phyloP scores from a whole-genome alignment of 306 rosid species.

The Quercus ilex region DNA sequence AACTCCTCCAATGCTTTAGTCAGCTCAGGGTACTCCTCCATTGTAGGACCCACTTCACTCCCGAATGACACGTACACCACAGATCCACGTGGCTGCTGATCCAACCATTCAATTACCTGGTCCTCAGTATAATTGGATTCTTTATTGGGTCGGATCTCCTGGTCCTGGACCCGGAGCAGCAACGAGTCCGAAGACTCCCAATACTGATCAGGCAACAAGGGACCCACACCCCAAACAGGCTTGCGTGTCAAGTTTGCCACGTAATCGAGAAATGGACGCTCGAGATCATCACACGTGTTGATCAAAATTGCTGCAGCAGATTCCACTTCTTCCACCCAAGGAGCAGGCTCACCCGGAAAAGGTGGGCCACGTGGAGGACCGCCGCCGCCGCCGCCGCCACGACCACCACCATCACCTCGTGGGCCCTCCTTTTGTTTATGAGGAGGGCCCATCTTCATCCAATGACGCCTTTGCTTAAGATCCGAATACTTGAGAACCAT shows the following conservation, averaged over 20 bases:
- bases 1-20: conserved; percentile 42
- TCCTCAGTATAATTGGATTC: conserved; percentile 39
- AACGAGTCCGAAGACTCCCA: conserved; percentile 47
- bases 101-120: conserved; percentile 54
- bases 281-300: conserved; percentile 76
- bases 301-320: conserved; percentile 37
- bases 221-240: conserved; percentile 74
- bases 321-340: conserved; percentile 31
- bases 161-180: conserved; percentile 23
- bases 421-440: background rate
- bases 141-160: conserved; percentile 25
- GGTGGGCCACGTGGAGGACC: conserved; percentile 37
- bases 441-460: background rate
- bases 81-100: conserved; percentile 44
- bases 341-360: conserved; percentile 29
- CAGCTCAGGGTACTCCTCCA: conserved; percentile 38
- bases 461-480: conserved; percentile 26
- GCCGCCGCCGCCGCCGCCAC: too few species aligned
- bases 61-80: conserved; percentile 61
- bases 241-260: conserved; percentile 11
- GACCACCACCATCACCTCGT: background rate
- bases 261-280: conserved; percentile 48
- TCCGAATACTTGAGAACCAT: conserved; percentile 42
- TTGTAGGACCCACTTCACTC: conserved; percentile 42
- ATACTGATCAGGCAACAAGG: conserved; percentile 56